These are phyloP conservation scores for Pseudopyricularia javanii DNA, from an alignment of 2,329 filamentous ascomycete species.

Conservation along the genomic window DNA sequence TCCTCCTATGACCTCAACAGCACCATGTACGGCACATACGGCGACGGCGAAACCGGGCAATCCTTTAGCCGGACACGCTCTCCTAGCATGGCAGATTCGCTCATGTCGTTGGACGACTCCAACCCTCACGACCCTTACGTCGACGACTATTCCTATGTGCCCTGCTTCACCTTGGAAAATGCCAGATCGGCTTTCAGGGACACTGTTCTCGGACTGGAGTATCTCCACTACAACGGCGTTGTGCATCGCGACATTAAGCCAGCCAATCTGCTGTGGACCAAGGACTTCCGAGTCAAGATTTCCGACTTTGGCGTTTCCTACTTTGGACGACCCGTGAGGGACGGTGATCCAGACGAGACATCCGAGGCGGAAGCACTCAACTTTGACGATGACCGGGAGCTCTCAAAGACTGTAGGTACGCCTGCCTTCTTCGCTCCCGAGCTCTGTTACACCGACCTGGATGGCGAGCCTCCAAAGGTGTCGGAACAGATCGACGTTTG, in stretches of 20 bases:
- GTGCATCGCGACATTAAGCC: constrained; percentile 80
- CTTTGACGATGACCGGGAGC: constrained; percentile 82
- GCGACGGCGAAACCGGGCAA: constrained; percentile 26
- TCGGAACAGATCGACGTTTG: constrained; percentile 94
- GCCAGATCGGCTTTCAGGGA: constrained; percentile 81
- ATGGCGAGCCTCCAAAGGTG: constrained; percentile 59
- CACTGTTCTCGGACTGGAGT: constrained; percentile 85
- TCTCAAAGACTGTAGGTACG: constrained; percentile 97
- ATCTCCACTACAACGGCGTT: constrained; percentile 78
- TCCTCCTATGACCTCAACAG: constrained; percentile 56
- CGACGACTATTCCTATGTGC: constrained; percentile 86
- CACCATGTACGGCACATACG: constrained; percentile 64
- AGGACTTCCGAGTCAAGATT: constrained; percentile 82
- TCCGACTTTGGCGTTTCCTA: constrained; percentile 98
- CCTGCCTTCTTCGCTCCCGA: constrained; percentile 97
- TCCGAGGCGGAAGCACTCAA: constrained; percentile 76
- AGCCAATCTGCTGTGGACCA: constrained; percentile 82
- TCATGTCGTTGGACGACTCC: constrained; percentile 45
- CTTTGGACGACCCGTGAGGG: constrained; percentile 75
- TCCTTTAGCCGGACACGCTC: constrained; percentile 51
- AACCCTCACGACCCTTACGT: constrained; percentile 55
- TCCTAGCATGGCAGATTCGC: constrained; percentile 70
- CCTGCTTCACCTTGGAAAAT: constrained; percentile 77
- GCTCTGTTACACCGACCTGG: constrained; percentile 77
- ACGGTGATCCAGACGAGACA: constrained; percentile 66